Conservation (phyloP, 257 asterid species). For the Coffea eugenioides region DNA sequence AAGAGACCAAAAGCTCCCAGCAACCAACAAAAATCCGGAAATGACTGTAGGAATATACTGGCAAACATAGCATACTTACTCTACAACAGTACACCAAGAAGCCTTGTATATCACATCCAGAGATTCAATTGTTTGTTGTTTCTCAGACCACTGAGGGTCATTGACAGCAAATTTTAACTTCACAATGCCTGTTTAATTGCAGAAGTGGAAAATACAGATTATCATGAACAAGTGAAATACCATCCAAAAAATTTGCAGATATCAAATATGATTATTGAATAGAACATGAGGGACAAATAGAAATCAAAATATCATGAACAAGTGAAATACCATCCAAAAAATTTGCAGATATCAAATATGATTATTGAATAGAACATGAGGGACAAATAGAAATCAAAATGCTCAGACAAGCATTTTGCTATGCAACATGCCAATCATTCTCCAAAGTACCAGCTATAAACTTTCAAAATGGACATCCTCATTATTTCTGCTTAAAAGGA, state of each 20-base stretch:
- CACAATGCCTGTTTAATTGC: conserved; percentile 37
- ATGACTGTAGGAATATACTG: conserved; percentile 1
- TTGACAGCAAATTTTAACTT: conserved; percentile 51
- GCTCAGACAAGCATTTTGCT: not conserved
- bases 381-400: not conserved
- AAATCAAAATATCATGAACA: not conserved
- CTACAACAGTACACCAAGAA: conserved; percentile 44
- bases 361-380: not conserved
- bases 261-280: not conserved
- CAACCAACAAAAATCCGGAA: not conserved
- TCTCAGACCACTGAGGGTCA: conserved; percentile 52
- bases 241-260: not conserved
- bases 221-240: not conserved
- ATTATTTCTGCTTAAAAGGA: not conserved
- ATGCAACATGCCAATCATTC: not conserved
- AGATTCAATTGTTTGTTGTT: conserved; percentile 56
- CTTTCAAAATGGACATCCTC: no score
- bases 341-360: not conserved
- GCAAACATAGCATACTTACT: conserved; percentile 39
- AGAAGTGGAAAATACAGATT: conserved; percentile 8
- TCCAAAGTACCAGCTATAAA: not conserved
- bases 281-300: not conserved
- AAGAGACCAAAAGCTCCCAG: not conserved
- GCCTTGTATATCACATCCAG: conserved; percentile 53
- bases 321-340: not conserved